phyloP scores from a whole-genome alignment of 176 grass and related monocot genomes.

The Urochloa ruziziensis region DNA sequence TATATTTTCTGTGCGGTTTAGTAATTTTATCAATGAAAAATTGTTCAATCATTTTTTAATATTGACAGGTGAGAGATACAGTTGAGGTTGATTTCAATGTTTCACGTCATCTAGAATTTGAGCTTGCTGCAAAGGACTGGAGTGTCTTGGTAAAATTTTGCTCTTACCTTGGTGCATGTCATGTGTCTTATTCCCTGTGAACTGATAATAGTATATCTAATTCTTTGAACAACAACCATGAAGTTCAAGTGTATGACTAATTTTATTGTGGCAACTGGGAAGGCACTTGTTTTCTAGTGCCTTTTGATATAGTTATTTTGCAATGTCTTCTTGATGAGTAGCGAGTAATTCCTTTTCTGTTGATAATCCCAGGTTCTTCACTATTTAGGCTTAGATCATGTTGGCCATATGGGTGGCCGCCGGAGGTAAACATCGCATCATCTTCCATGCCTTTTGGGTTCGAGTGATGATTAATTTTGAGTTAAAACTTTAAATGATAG shows the following conservation, averaged over 20 bases:
- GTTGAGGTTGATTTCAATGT: conserved; percentile 94
- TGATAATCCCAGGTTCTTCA: conserved; percentile 77
- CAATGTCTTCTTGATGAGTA: not conserved
- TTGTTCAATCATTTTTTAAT: conserved; percentile 6
- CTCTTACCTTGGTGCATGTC: not conserved
- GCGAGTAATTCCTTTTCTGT: conserved; percentile 8
- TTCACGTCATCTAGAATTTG: conserved; percentile 77
- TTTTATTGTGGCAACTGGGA: conserved; percentile 4
- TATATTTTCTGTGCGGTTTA: not conserved
- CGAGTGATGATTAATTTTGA: conserved; percentile 1
- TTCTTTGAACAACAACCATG: conserved; percentile 15
- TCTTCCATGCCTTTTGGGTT: conserved; percentile 6
- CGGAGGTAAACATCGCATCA: conserved; percentile 50
- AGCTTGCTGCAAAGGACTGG: conserved; percentile 81
- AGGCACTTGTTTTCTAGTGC: not conserved
- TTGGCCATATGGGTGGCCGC: conserved; percentile 84
- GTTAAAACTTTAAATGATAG: conserved; percentile 49
- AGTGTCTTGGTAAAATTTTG: conserved; percentile 51
- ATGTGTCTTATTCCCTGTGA: conserved; percentile 10
- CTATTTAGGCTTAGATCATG: conserved; percentile 95
- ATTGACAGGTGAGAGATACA: conserved; percentile 89
- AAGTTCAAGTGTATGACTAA: not conserved
- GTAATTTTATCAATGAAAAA: not conserved
- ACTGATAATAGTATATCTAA: not conserved
- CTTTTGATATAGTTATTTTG: not conserved